These are phyloP conservation scores for Incumbomyces delicatus DNA, from an alignment of 2,329 filamentous ascomycete species.

Conservation along the genomic window DNA sequence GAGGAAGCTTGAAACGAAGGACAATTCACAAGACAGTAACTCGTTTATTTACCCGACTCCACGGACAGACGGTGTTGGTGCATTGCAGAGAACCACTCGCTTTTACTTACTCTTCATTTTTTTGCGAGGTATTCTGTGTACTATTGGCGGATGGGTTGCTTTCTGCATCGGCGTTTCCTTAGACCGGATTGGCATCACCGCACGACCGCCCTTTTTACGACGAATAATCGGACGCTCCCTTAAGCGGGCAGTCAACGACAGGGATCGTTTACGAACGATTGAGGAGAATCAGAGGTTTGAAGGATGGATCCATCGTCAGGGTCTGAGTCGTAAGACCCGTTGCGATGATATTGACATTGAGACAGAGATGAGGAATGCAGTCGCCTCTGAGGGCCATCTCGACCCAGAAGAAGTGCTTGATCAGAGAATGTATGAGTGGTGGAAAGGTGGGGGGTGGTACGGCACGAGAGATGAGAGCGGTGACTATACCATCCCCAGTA, in stretches of 20 bases:
- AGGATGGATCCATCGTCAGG: conserved; percentile 17
- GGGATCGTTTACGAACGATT: conserved; percentile 15
- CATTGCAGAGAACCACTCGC: conserved; percentile 65
- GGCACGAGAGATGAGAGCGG: conserved; percentile 71
- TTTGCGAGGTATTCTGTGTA: conserved; percentile 60
- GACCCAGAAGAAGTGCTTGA: conserved; percentile 56
- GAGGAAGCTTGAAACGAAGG: conserved; percentile 33
- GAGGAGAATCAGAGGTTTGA: conserved; percentile 6
- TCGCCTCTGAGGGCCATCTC: conserved; percentile 31
- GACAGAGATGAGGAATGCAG: conserved; percentile 58
- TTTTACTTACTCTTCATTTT: conserved; percentile 68
- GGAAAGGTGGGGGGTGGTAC: conserved; percentile 75
- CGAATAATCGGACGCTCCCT: conserved; percentile 24
- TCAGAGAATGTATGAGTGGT: conserved; percentile 70
- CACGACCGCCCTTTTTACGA: conserved; percentile 54
- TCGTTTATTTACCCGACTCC: conserved; percentile 28
- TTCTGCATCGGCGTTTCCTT: conserved; percentile 47
- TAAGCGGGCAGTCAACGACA: conserved; percentile 17
- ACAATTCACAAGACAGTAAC: conserved; percentile 15
- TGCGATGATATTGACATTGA: conserved; percentile 70
- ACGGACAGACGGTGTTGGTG: conserved; percentile 58
- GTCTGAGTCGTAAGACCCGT: conserved; percentile 44
- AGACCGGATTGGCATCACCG: conserved; percentile 49
- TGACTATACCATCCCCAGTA: conserved; percentile 54
- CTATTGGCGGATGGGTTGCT: conserved; percentile 52